These are phyloP conservation scores for Podospora pseudopauciseta DNA, from an alignment of 495 filamentous ascomycete species.

Conservation along the genomic window DNA sequence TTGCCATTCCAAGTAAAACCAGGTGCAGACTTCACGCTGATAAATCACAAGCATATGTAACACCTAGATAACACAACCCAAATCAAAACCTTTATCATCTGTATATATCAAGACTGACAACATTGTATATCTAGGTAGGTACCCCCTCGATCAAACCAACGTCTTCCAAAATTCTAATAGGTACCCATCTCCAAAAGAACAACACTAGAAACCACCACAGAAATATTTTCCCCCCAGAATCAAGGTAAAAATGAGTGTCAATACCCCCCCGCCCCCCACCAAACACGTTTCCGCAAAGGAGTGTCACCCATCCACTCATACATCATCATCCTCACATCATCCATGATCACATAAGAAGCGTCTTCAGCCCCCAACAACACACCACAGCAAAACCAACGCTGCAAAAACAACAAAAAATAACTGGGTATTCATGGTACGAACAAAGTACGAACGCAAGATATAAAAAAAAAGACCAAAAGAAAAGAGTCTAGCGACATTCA, in stretches of 20 bases:
- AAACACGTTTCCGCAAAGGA: background rate
- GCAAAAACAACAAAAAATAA: background rate
- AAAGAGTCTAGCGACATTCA: background rate
- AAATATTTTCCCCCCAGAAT: too few relatives aligned
- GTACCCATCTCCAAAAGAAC: too few relatives aligned
- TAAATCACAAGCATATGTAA: too few relatives aligned
- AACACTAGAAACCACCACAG: too few relatives aligned
- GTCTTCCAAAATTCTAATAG: too few relatives aligned
- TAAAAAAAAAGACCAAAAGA: background rate
- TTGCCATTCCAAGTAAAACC: too few relatives aligned
- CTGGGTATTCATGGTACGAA: background rate
- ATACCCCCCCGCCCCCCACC: background rate
- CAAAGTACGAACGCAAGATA: background rate
- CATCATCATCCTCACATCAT: background rate
- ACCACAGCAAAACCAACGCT: background rate
- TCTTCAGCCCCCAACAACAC: background rate
- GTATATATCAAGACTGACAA: too few relatives aligned
- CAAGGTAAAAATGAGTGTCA: background rate
- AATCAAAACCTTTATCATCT: too few relatives aligned
- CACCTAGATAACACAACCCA: too few relatives aligned
- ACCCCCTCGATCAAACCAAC: too few relatives aligned
- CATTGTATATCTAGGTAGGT: too few relatives aligned
- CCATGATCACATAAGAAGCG: background rate
- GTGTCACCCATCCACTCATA: background rate
- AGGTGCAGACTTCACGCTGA: too few relatives aligned